Evolutionary conservation across 306 rosid genomes (phyloP).

Genomic region (Adenanthera pavonina): DNA sequence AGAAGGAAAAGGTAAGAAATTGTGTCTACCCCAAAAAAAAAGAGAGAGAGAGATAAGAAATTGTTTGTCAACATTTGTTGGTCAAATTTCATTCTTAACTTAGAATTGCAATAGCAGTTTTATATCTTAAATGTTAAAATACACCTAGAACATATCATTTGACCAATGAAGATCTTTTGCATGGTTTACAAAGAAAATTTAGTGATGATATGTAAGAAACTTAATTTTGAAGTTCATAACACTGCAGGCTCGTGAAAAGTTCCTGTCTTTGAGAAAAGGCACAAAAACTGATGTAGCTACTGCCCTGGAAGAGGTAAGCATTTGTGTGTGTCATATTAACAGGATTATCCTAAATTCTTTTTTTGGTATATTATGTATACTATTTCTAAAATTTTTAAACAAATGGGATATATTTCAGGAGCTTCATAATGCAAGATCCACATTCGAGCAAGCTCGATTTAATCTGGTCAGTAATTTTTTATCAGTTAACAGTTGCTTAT

Average conservation of each 20-base stretch:
- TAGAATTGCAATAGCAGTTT: conserved; percentile 20
- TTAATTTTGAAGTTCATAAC: conserved; percentile 13
- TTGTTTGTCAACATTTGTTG: background rate
- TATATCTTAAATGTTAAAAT: background rate
- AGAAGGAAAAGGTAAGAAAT: no score
- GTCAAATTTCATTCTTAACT: conserved; percentile 6
- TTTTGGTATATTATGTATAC: conserved; percentile 20
- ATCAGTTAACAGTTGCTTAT: background rate
- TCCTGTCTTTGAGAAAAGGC: conserved; percentile 91
- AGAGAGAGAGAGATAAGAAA: background rate
- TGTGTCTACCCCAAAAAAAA: no score
- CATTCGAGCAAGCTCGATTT: conserved; percentile 98
- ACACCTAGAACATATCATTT: conserved; percentile 24
- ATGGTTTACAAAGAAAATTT: background rate
- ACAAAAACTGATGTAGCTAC: conserved; percentile 81
- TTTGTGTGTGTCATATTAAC: conserved; percentile 32
- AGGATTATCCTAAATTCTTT: conserved; percentile 6
- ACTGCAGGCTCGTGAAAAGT: conserved; percentile 92
- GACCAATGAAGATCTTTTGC: background rate
- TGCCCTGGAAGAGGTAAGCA: conserved; percentile 83
- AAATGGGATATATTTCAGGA: conserved; percentile 64
- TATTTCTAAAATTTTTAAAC: conserved; percentile 41
- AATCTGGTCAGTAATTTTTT: conserved; percentile 64
- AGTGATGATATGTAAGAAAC: background rate
- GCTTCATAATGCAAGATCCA: conserved; percentile 89